Conservation (phyloP, 148 eudicot species). For the Spergularia bocconei region DNA sequence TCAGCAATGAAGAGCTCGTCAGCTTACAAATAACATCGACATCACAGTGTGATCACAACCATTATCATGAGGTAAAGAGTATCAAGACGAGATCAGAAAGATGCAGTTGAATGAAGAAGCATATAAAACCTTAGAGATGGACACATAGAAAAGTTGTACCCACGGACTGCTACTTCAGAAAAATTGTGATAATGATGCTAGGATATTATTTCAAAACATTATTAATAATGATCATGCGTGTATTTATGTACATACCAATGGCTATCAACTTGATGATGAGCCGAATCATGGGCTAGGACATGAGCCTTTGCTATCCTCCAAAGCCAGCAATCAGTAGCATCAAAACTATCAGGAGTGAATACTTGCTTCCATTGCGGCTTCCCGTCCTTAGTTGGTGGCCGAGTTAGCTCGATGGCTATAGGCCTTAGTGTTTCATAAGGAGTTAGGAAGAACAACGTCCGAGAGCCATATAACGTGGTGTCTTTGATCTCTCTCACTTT, state of each 20-base stretch:
- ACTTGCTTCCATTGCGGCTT: constrained; percentile 71
- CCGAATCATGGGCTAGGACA: constrained; percentile 86
- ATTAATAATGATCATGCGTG: no score
- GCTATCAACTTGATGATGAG: constrained; percentile 66
- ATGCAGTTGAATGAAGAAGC: background rate
- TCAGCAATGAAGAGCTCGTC: no score
- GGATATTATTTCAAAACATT: no score
- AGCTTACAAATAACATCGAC: no score
- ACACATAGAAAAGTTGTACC: background rate
- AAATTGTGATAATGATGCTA: background rate
- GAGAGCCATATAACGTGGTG: constrained; percentile 69
- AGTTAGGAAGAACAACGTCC: constrained; percentile 60
- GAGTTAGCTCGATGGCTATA: constrained; percentile 64
- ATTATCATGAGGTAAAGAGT: no score
- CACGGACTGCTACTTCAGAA: background rate
- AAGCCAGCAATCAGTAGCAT: constrained; percentile 68
- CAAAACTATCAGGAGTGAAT: constrained; percentile 40
- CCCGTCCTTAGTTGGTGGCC: constrained; percentile 56
- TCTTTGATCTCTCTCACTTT: constrained; percentile 58
- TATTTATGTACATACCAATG: constrained; percentile 53
- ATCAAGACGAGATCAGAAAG: no score
- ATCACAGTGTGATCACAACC: no score
- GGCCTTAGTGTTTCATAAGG: constrained; percentile 47
- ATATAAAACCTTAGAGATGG: no score
- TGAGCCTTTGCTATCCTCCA: constrained; percentile 89